Percentiles rank a stretch among this genome's conserved stretches.
These are phyloP conservation scores for Balansia obtecta DNA, from an alignment of 2,329 filamentous ascomycete species.

Conservation along the genomic window DNA sequence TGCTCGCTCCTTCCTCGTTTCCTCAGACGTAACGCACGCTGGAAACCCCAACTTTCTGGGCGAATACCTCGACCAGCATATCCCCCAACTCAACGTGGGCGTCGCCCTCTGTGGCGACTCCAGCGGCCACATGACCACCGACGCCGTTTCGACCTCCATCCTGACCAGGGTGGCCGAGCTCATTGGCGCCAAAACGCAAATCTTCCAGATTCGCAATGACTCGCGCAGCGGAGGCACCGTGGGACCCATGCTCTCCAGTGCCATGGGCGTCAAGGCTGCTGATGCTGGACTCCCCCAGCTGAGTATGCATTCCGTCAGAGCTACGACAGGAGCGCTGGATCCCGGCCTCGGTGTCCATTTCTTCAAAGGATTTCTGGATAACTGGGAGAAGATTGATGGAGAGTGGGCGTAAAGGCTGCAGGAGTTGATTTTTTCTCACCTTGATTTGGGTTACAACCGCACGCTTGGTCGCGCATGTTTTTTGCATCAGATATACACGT, in stretches of 20 bases:
- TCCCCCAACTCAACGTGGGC: slow-evolving; percentile 80
- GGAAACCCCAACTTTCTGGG: slow-evolving; percentile 87
- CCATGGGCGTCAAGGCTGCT: slow-evolving; percentile 69
- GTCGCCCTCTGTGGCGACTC: slow-evolving; percentile 68
- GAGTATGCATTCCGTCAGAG: slow-evolving; percentile 87
- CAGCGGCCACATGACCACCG: slow-evolving; percentile 95
- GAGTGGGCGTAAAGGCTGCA: slow-evolving; percentile 50
- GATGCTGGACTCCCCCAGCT: slow-evolving; percentile 86
- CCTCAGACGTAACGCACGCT: slow-evolving; percentile 86
- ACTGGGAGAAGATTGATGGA: slow-evolving; percentile 71
- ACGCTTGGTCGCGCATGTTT: neutral
- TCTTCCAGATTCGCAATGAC: slow-evolving; percentile 94
- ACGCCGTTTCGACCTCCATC: slow-evolving; percentile 72
- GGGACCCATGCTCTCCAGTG: slow-evolving; percentile 76
- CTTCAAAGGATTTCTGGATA: slow-evolving; percentile 81
- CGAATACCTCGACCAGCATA: slow-evolving; percentile 74
- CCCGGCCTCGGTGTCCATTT: slow-evolving; percentile 79
- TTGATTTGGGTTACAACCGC: neutral
- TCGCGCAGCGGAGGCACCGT: slow-evolving; percentile 82
- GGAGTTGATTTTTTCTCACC: neutral
- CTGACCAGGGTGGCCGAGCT: slow-evolving; percentile 68
- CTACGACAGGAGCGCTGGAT: slow-evolving; percentile 75
- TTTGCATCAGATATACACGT: neutral
- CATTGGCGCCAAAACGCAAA: slow-evolving; percentile 58
- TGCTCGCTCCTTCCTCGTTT: slow-evolving; percentile 84